phyloP scores from a whole-genome alignment of 176 grass and related monocot genomes.

The Phyllostachys edulis region DNA sequence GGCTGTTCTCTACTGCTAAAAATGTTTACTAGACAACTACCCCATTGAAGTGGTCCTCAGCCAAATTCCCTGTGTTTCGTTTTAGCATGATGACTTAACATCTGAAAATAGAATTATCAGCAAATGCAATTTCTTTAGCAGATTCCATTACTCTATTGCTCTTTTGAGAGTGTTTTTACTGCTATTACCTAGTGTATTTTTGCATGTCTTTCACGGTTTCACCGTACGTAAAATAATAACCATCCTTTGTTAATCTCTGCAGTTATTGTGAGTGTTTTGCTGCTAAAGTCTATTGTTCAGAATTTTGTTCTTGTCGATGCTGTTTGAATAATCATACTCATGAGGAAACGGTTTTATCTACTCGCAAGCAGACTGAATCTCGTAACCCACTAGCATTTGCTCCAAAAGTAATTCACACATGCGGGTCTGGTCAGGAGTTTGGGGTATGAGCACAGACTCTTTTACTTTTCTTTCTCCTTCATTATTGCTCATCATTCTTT shows the following conservation, averaged over 20 bases:
- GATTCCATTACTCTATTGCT: no score
- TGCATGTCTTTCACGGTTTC: not conserved
- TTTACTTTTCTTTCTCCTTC: slow-evolving; percentile 20
- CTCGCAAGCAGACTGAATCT: slow-evolving; percentile 87
- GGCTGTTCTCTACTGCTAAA: not conserved
- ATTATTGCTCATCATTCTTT: slow-evolving; percentile 24
- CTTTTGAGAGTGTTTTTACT: no score
- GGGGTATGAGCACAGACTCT: slow-evolving; percentile 47
- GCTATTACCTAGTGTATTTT: no score
- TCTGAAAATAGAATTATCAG: not conserved
- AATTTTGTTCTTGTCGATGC: slow-evolving; percentile 76
- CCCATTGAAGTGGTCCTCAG: not conserved
- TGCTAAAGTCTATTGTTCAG: slow-evolving; percentile 87
- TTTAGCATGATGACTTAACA: not conserved
- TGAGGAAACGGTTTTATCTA: slow-evolving; percentile 73
- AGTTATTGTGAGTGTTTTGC: slow-evolving; percentile 96
- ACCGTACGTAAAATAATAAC: not conserved
- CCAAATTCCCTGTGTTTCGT: not conserved
- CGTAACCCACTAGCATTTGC: slow-evolving; percentile 99
- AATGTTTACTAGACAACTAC: not conserved
- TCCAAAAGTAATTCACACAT: slow-evolving; percentile 84
- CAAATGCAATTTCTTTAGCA: not conserved
- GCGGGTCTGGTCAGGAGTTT: slow-evolving; percentile 57
- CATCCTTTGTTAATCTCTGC: slow-evolving; percentile 27
- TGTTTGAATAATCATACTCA: slow-evolving; percentile 75